Evolutionary conservation across 352 stramenopile species (phyloP).

Genomic region (Lagenidium giganteum): DNA sequence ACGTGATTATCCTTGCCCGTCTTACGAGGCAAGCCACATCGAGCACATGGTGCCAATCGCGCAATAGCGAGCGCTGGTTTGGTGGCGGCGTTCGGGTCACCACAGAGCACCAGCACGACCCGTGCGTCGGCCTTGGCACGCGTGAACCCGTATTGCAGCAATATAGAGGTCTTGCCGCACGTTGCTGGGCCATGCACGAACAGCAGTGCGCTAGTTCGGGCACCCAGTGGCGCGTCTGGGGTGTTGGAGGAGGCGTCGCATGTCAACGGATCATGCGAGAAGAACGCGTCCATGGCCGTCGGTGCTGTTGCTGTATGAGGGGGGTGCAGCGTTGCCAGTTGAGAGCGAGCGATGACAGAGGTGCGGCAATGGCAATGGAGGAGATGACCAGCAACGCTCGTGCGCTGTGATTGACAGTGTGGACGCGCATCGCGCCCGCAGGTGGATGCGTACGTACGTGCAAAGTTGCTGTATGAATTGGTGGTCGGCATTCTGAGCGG

Average conservation of each 20-base stretch:
- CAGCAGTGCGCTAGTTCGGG: constrained; percentile 15
- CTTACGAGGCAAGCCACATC: constrained; percentile 34
- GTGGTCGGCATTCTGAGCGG: constrained; percentile 24
- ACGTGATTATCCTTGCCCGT: constrained; percentile 38
- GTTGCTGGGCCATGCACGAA: constrained; percentile 37
- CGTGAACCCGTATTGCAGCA: constrained; percentile 63
- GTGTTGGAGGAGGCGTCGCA: constrained; percentile 11
- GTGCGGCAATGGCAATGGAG: neutral
- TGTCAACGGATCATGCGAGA: constrained; percentile 35
- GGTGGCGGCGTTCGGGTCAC: constrained; percentile 18
- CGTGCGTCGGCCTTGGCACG: constrained; percentile 29
- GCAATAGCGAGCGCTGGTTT: constrained; percentile 24
- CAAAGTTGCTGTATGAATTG: constrained; percentile 25
- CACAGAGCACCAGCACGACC: constrained; percentile 48
- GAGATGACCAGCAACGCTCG: too few relatives aligned
- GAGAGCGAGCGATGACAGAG: too few relatives aligned
- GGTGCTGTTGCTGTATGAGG: too few relatives aligned
- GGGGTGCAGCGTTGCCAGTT: too few relatives aligned
- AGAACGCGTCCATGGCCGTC: constrained; percentile 54
- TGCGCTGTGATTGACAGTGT: too few relatives aligned
- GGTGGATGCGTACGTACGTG: constrained; percentile 26
- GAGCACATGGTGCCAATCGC: constrained; percentile 31
- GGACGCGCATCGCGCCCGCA: too few relatives aligned
- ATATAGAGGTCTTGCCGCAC: constrained; percentile 48
- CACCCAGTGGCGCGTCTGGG: constrained; percentile 5